Base-by-base conservation (phyloP, 495 filamentous ascomycete genomes). In the Aspergillus heteromorphus region DNA sequence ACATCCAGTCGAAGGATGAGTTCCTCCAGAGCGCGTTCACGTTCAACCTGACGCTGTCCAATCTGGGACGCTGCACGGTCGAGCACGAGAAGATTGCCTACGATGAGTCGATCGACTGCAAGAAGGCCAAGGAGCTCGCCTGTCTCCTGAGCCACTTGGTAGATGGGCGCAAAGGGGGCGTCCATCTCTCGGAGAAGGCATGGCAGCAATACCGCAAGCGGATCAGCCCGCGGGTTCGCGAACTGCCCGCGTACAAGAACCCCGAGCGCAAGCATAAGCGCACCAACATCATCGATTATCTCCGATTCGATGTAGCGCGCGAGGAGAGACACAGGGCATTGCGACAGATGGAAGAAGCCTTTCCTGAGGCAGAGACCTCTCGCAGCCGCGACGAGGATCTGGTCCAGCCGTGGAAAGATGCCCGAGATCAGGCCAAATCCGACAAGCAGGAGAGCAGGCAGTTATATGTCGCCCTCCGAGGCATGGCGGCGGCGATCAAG, bases 141-240 rank as follows among this genome's bases (percentile, higher is more conserved):
- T 79, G 77, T 20, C 76, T 97, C 0, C 82, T 95, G 8, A 87
- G 90, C 41, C 74, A 86, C 31, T 70, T 97, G 4, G 89, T 96
- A 5, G 92, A 97, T 61, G 81, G 85, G 13, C 77, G 82, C 13
- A 97, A 97, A 62, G 83, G 87, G 34, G 91, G 92, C 9, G 64
- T 74, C 0, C 68, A 70, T n/a, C 86, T 95, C 29, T 78, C 73
- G 17, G 73, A 82, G 10, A 64, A 73, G 0, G 75, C 79, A 21
- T 90, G 81, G 80, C 53, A 72, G 3, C 40, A 59, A 21, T 76
- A 84, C 29, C 74, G 74, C 14, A 73, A 74, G 54, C 72, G 65
- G 5, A 64, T 72, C 31, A 69, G 61, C 54, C 71, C 65, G 0
- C 68, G 64, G 11, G 34, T 53, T 23, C 68, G 64, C 16, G 56